These are phyloP conservation scores for Cubamyces sp. DNA, from an alignment of 768 basidiomycete species.

Conservation along the genomic window DNA sequence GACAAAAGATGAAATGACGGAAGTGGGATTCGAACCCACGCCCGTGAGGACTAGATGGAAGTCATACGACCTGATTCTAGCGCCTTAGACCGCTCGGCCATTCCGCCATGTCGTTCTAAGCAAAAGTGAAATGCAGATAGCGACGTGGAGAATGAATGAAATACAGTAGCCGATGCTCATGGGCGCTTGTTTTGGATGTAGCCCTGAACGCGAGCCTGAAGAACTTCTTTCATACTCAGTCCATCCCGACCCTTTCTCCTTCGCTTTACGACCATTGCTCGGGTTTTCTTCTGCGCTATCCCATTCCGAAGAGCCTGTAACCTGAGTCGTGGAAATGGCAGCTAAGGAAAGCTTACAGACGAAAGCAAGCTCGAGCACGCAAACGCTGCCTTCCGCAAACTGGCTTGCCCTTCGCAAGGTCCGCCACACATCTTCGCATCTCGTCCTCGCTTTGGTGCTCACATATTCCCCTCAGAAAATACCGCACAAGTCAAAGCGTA, in stretches of 20 bases:
- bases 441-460: background rate
- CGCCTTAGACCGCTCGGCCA: constrained; percentile 91
- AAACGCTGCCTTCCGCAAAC: constrained; percentile 51
- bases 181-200: too few species aligned
- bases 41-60: constrained; percentile 20
- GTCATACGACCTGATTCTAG: constrained; percentile 48
- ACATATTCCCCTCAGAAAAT: constrained; percentile 16
- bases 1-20: constrained; percentile 6
- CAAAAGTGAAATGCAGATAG: too few species aligned
- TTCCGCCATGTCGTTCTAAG: constrained; percentile 28
- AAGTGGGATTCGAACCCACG: constrained; percentile 27
- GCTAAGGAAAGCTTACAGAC: background rate
- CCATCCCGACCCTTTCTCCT: too few species aligned
- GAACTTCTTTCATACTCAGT: too few species aligned
- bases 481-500: constrained; percentile 6
- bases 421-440: background rate
- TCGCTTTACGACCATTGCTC: too few species aligned
- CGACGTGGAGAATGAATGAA: too few species aligned
- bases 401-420: constrained; percentile 65
- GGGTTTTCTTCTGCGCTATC: too few species aligned
- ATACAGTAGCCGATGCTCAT: too few species aligned
- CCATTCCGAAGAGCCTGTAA: too few species aligned
- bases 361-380: background rate
- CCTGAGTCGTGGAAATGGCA: too few species aligned
- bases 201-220: too few species aligned